Conservation (phyloP, 768 basidiomycete species). For the Serendipita sp. region DNA sequence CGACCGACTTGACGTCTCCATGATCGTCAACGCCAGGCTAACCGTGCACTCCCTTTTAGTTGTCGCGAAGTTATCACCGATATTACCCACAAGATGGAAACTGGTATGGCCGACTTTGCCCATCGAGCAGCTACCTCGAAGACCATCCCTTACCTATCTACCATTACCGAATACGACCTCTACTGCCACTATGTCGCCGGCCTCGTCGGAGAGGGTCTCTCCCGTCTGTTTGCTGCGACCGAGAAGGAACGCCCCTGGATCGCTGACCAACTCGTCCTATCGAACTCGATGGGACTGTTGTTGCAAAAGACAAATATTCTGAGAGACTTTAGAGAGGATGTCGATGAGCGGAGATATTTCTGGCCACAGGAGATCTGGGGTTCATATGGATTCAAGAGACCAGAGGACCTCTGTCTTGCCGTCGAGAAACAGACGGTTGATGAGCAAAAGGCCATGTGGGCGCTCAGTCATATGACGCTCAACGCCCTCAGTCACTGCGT, state of each 20-base stretch:
- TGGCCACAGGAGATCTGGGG: slow-evolving; percentile 94
- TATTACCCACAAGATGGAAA: slow-evolving; percentile 74
- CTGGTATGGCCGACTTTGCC: slow-evolving; percentile 91
- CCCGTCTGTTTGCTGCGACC: slow-evolving; percentile 72
- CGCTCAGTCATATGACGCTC: slow-evolving; percentile 74
- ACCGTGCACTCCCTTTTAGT: slow-evolving; percentile 9
- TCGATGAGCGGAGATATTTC: slow-evolving; percentile 69
- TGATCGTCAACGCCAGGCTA: neutral
- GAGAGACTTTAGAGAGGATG: slow-evolving; percentile 86
- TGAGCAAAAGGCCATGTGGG: slow-evolving; percentile 46
- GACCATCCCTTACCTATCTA: slow-evolving; percentile 37
- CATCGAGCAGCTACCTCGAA: slow-evolving; percentile 51
- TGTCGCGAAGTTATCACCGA: slow-evolving; percentile 69
- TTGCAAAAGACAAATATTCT: slow-evolving; percentile 98
- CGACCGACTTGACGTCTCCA: neutral
- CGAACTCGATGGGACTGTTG: slow-evolving; percentile 88
- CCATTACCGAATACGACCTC: slow-evolving; percentile 77
- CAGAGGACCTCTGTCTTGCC: slow-evolving; percentile 44
- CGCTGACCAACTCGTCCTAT: slow-evolving; percentile 65
- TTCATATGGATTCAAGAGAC: slow-evolving; percentile 52
- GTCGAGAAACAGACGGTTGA: slow-evolving; percentile 31
- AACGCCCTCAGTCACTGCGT: slow-evolving; percentile 73
- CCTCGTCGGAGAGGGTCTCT: slow-evolving; percentile 89
- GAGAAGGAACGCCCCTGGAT: slow-evolving; percentile 65
- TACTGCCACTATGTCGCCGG: slow-evolving; percentile 99